Conservation (phyloP, 305 asterid species). For the Euphrasia arctica region DNA sequence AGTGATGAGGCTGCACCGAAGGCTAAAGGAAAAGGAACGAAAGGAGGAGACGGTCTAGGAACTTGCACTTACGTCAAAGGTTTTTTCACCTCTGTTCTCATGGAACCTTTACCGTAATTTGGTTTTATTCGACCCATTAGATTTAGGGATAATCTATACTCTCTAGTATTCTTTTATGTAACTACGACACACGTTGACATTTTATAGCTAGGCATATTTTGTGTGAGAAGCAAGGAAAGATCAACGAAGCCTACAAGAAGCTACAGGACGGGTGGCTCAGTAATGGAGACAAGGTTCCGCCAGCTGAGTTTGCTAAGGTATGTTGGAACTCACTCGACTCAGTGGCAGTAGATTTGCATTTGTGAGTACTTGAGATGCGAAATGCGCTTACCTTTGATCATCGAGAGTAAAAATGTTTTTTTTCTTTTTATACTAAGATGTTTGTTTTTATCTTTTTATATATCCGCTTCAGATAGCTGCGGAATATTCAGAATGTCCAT, state of each 20-base stretch:
- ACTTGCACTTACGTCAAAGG: constrained; percentile 97
- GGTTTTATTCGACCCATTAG: background rate
- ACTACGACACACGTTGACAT: constrained; percentile 4
- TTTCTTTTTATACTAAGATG: too few relatives aligned
- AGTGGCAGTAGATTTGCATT: background rate
- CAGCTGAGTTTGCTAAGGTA: constrained; percentile 98
- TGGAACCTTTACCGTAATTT: constrained; percentile 6
- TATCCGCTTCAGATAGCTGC: constrained; percentile 65
- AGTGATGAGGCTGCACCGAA: constrained; percentile 70
- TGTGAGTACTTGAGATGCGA: too few relatives aligned
- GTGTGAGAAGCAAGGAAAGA: constrained; percentile 98
- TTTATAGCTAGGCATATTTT: constrained; percentile 80
- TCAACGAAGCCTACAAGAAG: constrained; percentile 94
- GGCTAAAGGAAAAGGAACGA: constrained; percentile 88
- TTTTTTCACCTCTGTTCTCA: constrained; percentile 21
- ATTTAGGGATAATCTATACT: background rate
- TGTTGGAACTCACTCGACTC: background rate
- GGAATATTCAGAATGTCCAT: constrained; percentile 93
- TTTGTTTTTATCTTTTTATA: constrained; percentile 5
- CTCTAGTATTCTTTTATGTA: too few relatives aligned
- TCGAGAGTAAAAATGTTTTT: too few relatives aligned
- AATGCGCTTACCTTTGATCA: too few relatives aligned
- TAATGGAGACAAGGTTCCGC: constrained; percentile 96
- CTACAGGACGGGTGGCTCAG: constrained; percentile 93
- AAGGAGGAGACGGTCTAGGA: constrained; percentile 80